A percentile compares a stretch with the other conserved stretches of the same genome.
Evolutionary conservation across 2,329 filamentous ascomycete genomes (phyloP).

Genomic region (Aspergillus sp.): DNA sequence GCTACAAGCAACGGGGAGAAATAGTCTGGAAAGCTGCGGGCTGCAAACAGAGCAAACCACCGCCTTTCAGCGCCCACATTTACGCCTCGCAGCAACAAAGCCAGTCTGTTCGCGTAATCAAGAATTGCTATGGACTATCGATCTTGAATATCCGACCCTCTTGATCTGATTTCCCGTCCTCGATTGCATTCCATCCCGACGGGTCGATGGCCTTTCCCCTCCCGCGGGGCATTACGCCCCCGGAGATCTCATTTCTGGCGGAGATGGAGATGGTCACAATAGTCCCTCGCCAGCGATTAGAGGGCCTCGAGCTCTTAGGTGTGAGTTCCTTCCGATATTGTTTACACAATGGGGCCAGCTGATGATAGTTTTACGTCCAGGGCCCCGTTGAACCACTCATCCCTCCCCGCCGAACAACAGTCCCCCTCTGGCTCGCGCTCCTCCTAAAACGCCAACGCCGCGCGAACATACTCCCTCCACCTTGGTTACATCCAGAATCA

Average conservation of each 20-base stretch:
- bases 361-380: conserved; percentile 47
- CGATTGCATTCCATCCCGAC: background rate
- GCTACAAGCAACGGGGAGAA: background rate
- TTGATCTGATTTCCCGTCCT: background rate
- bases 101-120: background rate
- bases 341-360: background rate
- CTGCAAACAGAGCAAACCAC: conserved; percentile 17
- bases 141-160: conserved; percentile 5
- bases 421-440: conserved; percentile 93
- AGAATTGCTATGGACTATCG: background rate
- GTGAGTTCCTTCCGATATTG: conserved; percentile 57
- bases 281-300: conserved; percentile 85
- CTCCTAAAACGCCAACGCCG: conserved; percentile 92
- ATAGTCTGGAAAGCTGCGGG: background rate
- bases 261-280: conserved; percentile 97
- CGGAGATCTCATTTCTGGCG: conserved; percentile 90
- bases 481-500: conserved; percentile 79
- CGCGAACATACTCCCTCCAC: conserved; percentile 86
- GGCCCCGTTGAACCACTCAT: conserved; percentile 73
- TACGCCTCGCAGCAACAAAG: background rate
- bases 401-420: conserved; percentile 74
- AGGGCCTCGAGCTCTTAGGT: conserved; percentile 78
- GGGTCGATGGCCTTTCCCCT: conserved; percentile 60
- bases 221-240: conserved; percentile 69
- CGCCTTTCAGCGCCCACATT: background rate